These are phyloP conservation scores for Fagus crenata DNA, from an alignment of 306 rosid species.

Conservation along the genomic window DNA sequence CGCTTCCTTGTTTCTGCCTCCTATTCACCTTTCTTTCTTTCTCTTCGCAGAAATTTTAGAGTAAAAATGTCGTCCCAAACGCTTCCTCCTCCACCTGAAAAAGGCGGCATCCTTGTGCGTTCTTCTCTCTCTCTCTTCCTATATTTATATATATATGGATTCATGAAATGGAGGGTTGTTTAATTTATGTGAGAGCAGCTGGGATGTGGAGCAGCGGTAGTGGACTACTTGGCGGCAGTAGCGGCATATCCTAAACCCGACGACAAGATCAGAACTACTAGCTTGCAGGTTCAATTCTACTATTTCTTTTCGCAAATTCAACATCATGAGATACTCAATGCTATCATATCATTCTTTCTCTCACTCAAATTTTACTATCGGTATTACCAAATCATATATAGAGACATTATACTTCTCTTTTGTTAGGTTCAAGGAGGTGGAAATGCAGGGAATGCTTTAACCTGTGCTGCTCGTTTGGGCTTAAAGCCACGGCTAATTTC, in stretches of 20 bases:
- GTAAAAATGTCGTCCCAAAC: constrained; percentile 47
- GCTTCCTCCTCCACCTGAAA: constrained; percentile 45
- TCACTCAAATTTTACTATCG: neutral
- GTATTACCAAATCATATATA: neutral
- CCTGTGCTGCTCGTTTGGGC: constrained; percentile 87
- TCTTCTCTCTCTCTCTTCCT: constrained; percentile 13
- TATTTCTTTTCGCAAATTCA: no score
- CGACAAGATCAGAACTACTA: constrained; percentile 69
- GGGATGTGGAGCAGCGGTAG: constrained; percentile 56
- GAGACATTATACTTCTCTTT: constrained; percentile 22
- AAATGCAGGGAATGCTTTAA: constrained; percentile 72
- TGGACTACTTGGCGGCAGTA: constrained; percentile 71
- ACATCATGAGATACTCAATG: no score
- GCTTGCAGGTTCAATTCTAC: constrained; percentile 45
- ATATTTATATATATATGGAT: neutral
- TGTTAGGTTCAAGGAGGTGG: constrained; percentile 92
- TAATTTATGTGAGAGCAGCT: constrained; percentile 43
- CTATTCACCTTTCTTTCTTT: neutral
- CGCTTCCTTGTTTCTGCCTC: neutral
- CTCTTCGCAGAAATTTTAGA: constrained; percentile 29
- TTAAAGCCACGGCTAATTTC: constrained; percentile 74
- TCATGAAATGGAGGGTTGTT: neutral
- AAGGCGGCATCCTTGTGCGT: constrained; percentile 59
- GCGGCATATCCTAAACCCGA: constrained; percentile 72
- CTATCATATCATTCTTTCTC: no score